phyloP scores from a whole-genome alignment of 345 rosid genomes.

The Nasturtium officinale region DNA sequence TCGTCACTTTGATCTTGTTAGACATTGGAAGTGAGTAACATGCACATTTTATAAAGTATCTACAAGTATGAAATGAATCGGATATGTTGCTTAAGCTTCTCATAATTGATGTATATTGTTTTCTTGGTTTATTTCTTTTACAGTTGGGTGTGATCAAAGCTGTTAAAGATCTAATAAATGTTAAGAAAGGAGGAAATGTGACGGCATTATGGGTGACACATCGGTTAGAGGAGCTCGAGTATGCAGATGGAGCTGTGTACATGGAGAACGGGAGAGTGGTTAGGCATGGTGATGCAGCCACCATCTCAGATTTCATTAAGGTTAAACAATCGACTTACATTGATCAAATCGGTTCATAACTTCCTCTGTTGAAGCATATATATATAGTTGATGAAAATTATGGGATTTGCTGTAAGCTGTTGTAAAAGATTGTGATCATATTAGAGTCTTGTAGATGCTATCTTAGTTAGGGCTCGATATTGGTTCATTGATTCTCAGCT shows the following conservation, averaged over 20 bases:
- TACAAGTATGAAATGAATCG: neutral
- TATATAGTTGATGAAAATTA: constrained; percentile 10
- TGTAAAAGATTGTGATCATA: constrained; percentile 17
- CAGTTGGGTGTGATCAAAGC: constrained; percentile 92
- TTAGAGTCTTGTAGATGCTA: constrained; percentile 1
- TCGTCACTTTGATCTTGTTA: constrained; percentile 12
- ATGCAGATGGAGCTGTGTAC: constrained; percentile 85
- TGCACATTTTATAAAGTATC: neutral
- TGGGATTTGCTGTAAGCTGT: neutral
- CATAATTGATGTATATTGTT: constrained; percentile 13
- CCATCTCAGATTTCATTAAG: constrained; percentile 59
- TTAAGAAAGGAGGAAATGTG: constrained; percentile 59
- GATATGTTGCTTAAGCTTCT: neutral
- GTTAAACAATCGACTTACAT: constrained; percentile 61
- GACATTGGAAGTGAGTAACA: constrained; percentile 10
- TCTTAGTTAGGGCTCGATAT: neutral
- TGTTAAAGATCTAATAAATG: constrained; percentile 58
- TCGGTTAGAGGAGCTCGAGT: constrained; percentile 85
- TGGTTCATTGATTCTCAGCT: neutral
- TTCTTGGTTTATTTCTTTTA: neutral
- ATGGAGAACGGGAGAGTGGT: constrained; percentile 86
- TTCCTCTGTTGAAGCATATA: constrained; percentile 12
- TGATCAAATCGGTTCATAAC: constrained; percentile 47
- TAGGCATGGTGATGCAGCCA: constrained; percentile 63
- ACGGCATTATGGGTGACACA: constrained; percentile 95